These are phyloP conservation scores for Alternaria angustiovoidea DNA, from an alignment of 2,329 filamentous ascomycete species.

Conservation along the genomic window DNA sequence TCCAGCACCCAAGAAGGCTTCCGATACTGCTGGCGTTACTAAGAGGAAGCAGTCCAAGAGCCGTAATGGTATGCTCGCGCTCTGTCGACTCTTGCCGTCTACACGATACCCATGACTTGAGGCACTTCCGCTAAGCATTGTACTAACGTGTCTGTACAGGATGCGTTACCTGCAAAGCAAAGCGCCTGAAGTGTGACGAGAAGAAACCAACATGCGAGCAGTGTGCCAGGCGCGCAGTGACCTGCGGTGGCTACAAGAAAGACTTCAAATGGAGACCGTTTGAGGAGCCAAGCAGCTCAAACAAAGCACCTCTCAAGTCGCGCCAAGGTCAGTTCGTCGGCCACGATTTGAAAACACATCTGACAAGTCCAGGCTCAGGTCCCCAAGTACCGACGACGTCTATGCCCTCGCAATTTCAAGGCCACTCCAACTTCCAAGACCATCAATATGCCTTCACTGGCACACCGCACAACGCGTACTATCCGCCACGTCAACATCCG, in stretches of 20 bases:
- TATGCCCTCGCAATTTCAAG: constrained; percentile 10
- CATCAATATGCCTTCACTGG: constrained; percentile 17
- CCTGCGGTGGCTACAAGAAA: constrained; percentile 76
- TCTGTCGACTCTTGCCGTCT: constrained; percentile 5
- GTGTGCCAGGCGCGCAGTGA: constrained; percentile 70
- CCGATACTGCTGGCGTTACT: constrained; percentile 51
- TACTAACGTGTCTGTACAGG: constrained; percentile 55
- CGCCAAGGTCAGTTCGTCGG: constrained; percentile 55
- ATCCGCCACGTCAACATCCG: constrained; percentile 18
- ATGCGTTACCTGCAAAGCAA: constrained; percentile 76
- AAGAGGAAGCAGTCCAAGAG: constrained; percentile 79
- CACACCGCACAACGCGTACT: constrained; percentile 20
- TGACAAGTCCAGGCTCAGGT: constrained; percentile 24
- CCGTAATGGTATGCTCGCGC: constrained; percentile 69
- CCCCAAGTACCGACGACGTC: constrained; percentile 11
- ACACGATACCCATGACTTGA: background rate
- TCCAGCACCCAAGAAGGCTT: constrained; percentile 31
- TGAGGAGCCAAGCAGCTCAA: constrained; percentile 66
- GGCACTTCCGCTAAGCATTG: background rate
- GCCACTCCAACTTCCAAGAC: constrained; percentile 5
- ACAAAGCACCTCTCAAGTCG: constrained; percentile 53
- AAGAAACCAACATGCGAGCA: constrained; percentile 73
- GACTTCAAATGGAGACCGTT: constrained; percentile 79
- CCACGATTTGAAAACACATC: background rate
- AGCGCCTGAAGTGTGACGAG: constrained; percentile 77